These are phyloP conservation scores for Sporothrix luriei DNA, from an alignment of 2,329 filamentous ascomycete genomes.

Conservation along the genomic window DNA sequence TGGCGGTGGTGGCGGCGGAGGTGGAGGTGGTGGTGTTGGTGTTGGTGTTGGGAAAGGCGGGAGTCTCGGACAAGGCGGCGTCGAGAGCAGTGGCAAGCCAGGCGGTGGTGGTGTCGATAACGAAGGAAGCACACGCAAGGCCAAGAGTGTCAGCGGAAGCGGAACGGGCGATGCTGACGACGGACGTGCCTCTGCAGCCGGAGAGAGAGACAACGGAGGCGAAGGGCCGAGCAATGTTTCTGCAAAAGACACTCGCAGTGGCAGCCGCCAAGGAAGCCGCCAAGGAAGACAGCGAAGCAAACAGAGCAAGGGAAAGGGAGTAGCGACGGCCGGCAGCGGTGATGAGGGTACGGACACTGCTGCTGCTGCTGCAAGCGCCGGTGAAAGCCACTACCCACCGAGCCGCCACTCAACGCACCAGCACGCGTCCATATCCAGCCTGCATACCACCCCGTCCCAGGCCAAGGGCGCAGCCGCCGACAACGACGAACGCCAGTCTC, in stretches of 20 bases:
- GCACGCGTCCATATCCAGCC: neutral
- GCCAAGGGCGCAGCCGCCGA: neutral
- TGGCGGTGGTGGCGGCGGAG: neutral
- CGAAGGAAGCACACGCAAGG: neutral
- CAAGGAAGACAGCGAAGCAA: conserved; percentile 8
- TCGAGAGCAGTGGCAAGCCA: neutral
- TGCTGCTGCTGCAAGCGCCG: neutral
- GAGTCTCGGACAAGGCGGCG: neutral
- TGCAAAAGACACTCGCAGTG: neutral
- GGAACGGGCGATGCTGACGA: neutral
- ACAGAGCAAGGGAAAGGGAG: conserved; percentile 5
- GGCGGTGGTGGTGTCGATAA: neutral
- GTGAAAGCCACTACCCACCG: neutral
- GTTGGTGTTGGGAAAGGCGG: neutral
- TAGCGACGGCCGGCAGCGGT: neutral
- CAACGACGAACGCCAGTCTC: neutral
- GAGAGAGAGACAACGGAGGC: neutral
- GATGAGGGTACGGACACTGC: neutral
- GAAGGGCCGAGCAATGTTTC: neutral
- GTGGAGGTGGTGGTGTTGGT: neutral
- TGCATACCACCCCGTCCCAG: neutral
- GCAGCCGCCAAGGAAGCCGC: neutral
- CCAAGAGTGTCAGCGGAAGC: neutral
- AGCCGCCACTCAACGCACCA: neutral
- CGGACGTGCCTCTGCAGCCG: neutral